A percentile compares a stretch with the other conserved stretches of the same genome.
phyloP scores from a whole-genome alignment of 352 stramenopile genomes.

The Globisporangium cystogenes region DNA sequence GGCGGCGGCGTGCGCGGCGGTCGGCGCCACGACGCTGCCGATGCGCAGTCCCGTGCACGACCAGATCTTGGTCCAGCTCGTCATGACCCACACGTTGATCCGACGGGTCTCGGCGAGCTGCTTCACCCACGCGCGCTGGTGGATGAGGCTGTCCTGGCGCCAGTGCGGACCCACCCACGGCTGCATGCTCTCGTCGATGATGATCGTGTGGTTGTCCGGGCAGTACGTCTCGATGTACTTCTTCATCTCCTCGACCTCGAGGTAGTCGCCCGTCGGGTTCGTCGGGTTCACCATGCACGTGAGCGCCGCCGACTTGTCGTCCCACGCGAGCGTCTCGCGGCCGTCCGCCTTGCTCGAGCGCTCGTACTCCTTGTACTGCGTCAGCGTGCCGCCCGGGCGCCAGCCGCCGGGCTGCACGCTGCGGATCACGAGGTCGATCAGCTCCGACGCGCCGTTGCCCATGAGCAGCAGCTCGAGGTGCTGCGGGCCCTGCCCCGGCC shows the following conservation, averaged over 20 bases:
- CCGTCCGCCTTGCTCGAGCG: constrained; percentile 80
- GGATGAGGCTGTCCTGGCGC: constrained; percentile 83
- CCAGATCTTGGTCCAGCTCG: constrained; percentile 91
- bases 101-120: constrained; percentile 63
- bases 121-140: constrained; percentile 80
- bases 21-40: constrained; percentile 84
- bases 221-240: constrained; percentile 82
- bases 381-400: constrained; percentile 64
- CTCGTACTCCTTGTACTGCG: constrained; percentile 88
- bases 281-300: constrained; percentile 89
- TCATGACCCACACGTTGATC: constrained; percentile 91
- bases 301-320: constrained; percentile 62
- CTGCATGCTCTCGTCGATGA: constrained; percentile 91
- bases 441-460: constrained; percentile 79
- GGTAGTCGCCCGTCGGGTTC: constrained; percentile 89
- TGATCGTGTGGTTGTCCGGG: constrained; percentile 85
- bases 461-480: constrained; percentile 71
- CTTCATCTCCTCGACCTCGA: constrained; percentile 78
- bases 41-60: constrained; percentile 88
- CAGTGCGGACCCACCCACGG: constrained; percentile 84
- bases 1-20: constrained; percentile 55
- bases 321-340: constrained; percentile 66
- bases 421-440: constrained; percentile 88
- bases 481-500: constrained; percentile 46
- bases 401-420: constrained; percentile 67